Base-by-base conservation (phyloP, 2,329 filamentous ascomycete genomes). In the Fusarium metavorans region DNA sequence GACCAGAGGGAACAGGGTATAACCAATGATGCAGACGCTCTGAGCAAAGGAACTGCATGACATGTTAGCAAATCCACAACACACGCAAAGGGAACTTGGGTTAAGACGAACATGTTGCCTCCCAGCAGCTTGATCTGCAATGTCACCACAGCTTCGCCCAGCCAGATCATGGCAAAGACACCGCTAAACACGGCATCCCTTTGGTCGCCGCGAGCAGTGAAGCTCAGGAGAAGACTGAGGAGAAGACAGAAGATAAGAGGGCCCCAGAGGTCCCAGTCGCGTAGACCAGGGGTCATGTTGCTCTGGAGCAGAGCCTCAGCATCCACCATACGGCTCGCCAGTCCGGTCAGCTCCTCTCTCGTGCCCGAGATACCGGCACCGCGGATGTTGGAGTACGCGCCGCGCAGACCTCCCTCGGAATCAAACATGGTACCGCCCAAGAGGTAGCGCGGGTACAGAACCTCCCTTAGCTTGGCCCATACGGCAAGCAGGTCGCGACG, bases 231-330 rank as follows among this genome's bases (percentile, higher is more conserved):
- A 83, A 98, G 88, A 76, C 94, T 96, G 68, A 99, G 87, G 68
- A 97, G 86, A 76, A 99, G 86, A 79, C 96, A 98, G 86, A 99
- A 99, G 75, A 99, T 92, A 66, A 99, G 87, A 39, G 97, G 97
- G 0, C 97, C 97, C 97, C 97, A 99, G 61, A 99, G 89, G 88
- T 99, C 97, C 97, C 97, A 99, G 85, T 99, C 95, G 72, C 96
- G 88, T 80, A 98, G 85, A 1, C 95, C 95, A 61, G 97, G 94
- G 75, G 93, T 96, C 94, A 98, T 97, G 81, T 90, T 90, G 76
- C 88, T 91, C 81, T 90, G 88, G 43, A 92, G 84, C 75, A 92
- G 81, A 43, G 86, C 82, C 81, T 92, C 91, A n/a, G 90, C 83
- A 81, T 92, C 91, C 83, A 92, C 86, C 76, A 91, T 89, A 50